Evolutionary conservation across 2,329 filamentous ascomycete genomes (phyloP).

Genomic region (Neoarthrinium moseri): DNA sequence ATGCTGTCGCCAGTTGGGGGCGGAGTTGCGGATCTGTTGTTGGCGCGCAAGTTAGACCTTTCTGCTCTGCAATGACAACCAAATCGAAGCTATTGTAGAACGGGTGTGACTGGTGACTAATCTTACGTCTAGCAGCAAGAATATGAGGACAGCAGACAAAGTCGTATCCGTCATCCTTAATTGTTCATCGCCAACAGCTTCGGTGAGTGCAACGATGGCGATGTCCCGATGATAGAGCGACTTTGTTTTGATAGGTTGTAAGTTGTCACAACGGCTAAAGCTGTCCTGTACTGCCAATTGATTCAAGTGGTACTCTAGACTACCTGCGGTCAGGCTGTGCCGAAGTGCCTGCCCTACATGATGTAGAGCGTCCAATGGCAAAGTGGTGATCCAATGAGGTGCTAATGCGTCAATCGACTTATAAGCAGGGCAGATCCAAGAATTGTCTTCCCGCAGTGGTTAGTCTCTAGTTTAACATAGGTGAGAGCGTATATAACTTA

Average conservation of each 20-base stretch:
- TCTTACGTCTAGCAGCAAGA: constrained; percentile 29
- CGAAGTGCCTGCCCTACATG: constrained; percentile 14
- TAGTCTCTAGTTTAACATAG: too few species aligned
- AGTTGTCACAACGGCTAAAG: constrained; percentile 8
- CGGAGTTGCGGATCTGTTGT: neutral
- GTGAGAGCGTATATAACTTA: constrained; percentile 16
- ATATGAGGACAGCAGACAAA: constrained; percentile 25
- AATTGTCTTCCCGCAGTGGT: too few species aligned
- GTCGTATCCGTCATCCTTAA: constrained; percentile 21
- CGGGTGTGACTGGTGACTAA: neutral
- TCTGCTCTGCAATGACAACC: neutral
- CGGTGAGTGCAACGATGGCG: constrained; percentile 26
- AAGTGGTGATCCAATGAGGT: constrained; percentile 11
- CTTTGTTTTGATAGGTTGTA: neutral
- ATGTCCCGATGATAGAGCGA: constrained; percentile 14
- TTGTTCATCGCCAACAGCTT: constrained; percentile 20
- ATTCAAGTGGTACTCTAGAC: constrained; percentile 18
- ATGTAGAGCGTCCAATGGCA: constrained; percentile 11
- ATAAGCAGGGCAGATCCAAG: neutral
- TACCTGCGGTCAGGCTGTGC: constrained; percentile 18
- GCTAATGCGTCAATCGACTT: constrained; percentile 15
- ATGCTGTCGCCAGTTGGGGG: constrained; percentile 29
- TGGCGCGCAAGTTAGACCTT: too few species aligned
- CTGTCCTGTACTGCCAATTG: constrained; percentile 1
- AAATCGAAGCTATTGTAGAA: neutral